Evolutionary conservation across 495 filamentous ascomycete species (phyloP), one percentile per base, ranked within the genome.

Genomic region (Oidiodendron maius): DNA sequence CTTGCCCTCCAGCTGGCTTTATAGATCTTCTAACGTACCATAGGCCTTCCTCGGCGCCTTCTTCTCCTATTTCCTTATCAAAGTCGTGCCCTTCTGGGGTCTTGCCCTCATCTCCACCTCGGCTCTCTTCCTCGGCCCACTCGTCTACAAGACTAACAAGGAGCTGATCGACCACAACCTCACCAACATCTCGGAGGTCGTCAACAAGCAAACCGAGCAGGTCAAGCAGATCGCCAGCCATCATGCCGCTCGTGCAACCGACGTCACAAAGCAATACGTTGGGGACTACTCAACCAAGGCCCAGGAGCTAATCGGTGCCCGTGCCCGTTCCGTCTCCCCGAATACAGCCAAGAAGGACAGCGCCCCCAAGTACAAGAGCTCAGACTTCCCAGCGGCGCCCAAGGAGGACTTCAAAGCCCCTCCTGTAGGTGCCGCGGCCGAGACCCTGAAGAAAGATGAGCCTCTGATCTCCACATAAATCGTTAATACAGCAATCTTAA

Each of bases 11-110:
- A 39, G 16, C 13, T 15, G 2, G 30, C 17, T 30, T 9, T 25
- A 44, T 21, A 17, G 13, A 30, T 28, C 13, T 51, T 34, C 55
- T 61, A 43, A 60, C 40, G 37, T 46, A 41, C 44, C 57, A 1
- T 25, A 94, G 88, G 84, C 83, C 58, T 91, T 89, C 66, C 49
- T 81, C 47, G 79, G 80, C 39, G 81, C 93, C 43, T 86, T 97
- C 64, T 60, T 89, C 54, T 90, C 89, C 51, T 96, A 96, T 72
- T 91, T 82, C 74, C 74, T 99, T 56, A 87, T 95, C 70, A 96
- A 93, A 70, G 76, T 95, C 64, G 76, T 96, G 52, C 93, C 93
- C 13, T 76, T 91, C 70, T 99, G 93, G 93, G 89, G 89, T 22
- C 75, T 99, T 59, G 72, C 86, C 40, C 71, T 97, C 48, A 76